Base-by-base conservation (phyloP, 116 monocot genomes). In the Zostera marina region DNA sequence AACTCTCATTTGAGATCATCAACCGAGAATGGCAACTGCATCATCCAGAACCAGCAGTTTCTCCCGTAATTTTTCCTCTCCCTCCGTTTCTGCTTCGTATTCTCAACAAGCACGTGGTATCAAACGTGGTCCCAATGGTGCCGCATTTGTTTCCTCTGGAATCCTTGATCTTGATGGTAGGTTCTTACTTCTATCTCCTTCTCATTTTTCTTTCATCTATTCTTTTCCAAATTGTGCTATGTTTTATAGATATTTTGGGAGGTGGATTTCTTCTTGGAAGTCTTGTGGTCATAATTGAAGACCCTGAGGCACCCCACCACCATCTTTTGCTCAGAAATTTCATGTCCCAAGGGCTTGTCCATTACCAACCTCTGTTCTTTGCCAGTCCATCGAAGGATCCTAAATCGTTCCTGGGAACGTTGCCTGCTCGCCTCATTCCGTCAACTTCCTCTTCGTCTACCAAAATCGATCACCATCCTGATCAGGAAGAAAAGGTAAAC, bases 231-330 rank as follows among this genome's bases (percentile, higher is more conserved):
- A 58, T 24, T 20, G 8, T 12, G n/a, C n/a, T n/a, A n/a, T n/a
- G 7, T 32, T 43, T 66, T 54, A 25, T 49, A 87, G 88, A 47
- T 55, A 81, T 88, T 53, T 45, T 88, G 42, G 94, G 88, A 12
- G 94, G 94, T 2, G 94, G 94, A 1, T 84, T 84, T 44, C 66
- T 74, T 8, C 57, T 94, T n/a, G 88, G 94, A 13, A 77, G 75
- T 15, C 7, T 94, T 54, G 88, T 94, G 60, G 75, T 94, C 79
- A 72, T 94, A n/a, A 69, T 80, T 69, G 94, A 94, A 76, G 94
- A 94, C 61, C 54, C 68, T 3, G 84, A 94, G 47, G 94, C 84
- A 15, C 94, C 94, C 7, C 94, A 94, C 74, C 94, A 94, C 61
- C 74, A 88, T 7, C 75, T 88, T 11, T 60, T 94, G 20, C 75